Percentiles rank a stretch among this genome's conserved stretches.
These are phyloP conservation scores for Pleodorina starrii DNA, from an alignment of 139 green algal species.

Conservation along the genomic window DNA sequence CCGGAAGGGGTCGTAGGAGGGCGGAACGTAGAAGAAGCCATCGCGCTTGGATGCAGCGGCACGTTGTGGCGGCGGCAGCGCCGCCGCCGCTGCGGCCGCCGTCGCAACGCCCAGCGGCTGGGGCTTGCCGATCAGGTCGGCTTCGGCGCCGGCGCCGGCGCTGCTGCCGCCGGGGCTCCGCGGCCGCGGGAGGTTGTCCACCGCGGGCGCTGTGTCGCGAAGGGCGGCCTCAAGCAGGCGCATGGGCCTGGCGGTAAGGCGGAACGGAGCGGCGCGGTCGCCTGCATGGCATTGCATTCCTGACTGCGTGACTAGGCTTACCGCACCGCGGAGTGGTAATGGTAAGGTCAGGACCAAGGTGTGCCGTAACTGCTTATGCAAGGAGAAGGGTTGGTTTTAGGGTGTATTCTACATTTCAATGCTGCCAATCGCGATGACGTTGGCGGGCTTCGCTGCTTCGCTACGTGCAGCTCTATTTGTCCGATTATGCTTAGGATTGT, in stretches of 20 bases:
- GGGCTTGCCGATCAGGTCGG: not conserved
- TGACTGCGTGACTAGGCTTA: not conserved
- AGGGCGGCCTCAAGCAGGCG: not conserved
- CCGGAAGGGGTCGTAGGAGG: constrained; percentile 31
- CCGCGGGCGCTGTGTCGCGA: not conserved
- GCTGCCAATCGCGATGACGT: no score
- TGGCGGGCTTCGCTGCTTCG: no score
- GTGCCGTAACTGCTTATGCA: no score
- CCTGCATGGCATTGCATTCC: no score
- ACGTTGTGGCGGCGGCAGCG: not conserved
- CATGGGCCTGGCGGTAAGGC: not conserved
- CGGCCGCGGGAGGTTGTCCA: not conserved
- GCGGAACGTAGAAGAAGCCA: constrained; percentile 58
- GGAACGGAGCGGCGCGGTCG: not conserved
- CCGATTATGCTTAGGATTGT: no score
- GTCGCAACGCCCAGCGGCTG: not conserved
- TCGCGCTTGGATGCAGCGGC: constrained; percentile 4
- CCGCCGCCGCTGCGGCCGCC: no score
- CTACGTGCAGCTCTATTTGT: no score
- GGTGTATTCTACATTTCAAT: no score
- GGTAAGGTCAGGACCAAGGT: no score
- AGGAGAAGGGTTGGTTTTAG: no score
- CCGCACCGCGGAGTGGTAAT: no score
- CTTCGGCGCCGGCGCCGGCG: not conserved
- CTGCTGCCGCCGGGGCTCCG: not conserved